Base-by-base conservation (phyloP, 1,139 yeast species). In the Yamadazyma jaroonii region DNA sequence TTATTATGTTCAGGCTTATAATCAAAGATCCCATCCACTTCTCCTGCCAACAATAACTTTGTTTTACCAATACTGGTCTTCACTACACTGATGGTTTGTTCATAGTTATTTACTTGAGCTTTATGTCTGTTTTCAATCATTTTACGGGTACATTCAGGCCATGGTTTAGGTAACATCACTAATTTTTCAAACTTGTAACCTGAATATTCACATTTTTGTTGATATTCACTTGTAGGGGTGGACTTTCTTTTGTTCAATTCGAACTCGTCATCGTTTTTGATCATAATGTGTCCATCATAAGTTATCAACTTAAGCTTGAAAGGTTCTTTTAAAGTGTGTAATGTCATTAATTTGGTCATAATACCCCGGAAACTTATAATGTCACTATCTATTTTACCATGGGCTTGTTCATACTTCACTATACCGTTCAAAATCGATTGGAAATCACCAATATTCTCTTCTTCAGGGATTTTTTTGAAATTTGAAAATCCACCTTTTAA, bases 21-120 rank as follows among this genome's bases (percentile, higher is more conserved):
- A 61, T 89, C 96, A 74, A 81, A 83, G 9, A 84, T 81, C 56
- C 96, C 84, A 59, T 90, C 97, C 12, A 90, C 86, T 59, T 92
- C 97, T 2, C 96, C 97, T 1, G 92, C 96, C 33, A 90, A 62
- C 2, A 86, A 57, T 32, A 89, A 62, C 49, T 76, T 78, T 21
- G 79, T 74, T 37, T 74, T 73, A 3, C 96, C 97, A 9, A 89
- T 79, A 2, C 96, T 95, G 0, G 97, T 84, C 45, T 78, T 74
- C 6, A 89, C 92, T 20, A 89, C 84, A 1, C 87, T 74, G 30
- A 85, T 72, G 53, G 79, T 89, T 59, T 86, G 95, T 50, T 82
- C 90, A 47, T 79, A 79, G 54, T 81, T 85, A 51, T 72, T 81
- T 10, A 83, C 94, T 2, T 62, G 61, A 44, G 67, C 67, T 49